Conservation (phyloP, 176 grass and related monocot genomes). For the Ensete ventricosum region DNA sequence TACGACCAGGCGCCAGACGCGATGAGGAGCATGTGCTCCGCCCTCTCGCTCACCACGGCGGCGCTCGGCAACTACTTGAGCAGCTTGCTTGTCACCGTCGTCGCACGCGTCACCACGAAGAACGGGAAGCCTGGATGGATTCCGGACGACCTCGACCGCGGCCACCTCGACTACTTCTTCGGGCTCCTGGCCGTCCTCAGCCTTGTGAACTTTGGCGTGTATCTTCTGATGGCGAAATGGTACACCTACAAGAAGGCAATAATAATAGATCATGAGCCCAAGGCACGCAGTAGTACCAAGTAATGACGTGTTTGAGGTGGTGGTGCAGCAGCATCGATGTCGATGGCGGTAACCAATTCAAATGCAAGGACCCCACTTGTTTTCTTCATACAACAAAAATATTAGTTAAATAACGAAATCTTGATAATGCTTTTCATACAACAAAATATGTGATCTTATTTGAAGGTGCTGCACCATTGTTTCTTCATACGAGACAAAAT, state of each 20-base stretch:
- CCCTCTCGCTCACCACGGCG: conserved; percentile 28
- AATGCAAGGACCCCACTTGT: no score
- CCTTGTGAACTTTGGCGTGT: neutral
- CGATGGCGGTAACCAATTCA: no score
- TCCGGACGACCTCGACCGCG: conserved; percentile 49
- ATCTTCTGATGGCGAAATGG: conserved; percentile 10
- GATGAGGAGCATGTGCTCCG: conserved; percentile 59
- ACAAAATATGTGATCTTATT: no score
- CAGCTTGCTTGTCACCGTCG: conserved; percentile 35
- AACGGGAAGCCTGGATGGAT: conserved; percentile 41
- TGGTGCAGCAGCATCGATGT: neutral
- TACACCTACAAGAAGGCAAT: conserved; percentile 5
- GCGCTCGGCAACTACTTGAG: conserved; percentile 48
- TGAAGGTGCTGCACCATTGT: no score
- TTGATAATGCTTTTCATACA: no score
- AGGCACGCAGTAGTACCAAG: neutral
- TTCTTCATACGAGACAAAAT: no score
- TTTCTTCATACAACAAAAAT: no score
- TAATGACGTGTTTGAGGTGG: neutral
- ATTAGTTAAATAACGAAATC: no score
- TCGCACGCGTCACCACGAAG: conserved; percentile 24
- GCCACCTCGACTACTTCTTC: conserved; percentile 60
- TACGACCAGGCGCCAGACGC: conserved; percentile 72
- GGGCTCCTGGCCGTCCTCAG: conserved; percentile 34
- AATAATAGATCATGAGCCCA: neutral